A percentile compares a stretch with the other conserved stretches of the same genome.
Evolutionary conservation across 1,284 basidiomycete genomes (phyloP).

Genomic region (Apiotrichum akiyoshidainum): DNA sequence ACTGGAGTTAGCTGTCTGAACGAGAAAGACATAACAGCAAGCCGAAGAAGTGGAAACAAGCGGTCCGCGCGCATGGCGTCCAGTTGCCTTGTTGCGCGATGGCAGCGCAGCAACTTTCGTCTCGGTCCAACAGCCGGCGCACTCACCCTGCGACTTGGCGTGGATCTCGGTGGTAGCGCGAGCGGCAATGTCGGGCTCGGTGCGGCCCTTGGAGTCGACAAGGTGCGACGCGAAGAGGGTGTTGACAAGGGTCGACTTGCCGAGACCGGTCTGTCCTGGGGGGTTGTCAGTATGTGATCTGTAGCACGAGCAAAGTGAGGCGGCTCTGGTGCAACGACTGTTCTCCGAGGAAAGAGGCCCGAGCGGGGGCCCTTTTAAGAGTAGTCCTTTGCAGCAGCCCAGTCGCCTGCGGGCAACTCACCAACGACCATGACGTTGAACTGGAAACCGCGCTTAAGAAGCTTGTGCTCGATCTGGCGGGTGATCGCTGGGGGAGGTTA

Average conservation of each 20-base stretch:
- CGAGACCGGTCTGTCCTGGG: conserved; percentile 90
- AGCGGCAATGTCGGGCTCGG: conserved; percentile 79
- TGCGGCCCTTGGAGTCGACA: conserved; percentile 93
- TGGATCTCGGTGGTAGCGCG: conserved; percentile 96
- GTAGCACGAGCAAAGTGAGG: too few species aligned
- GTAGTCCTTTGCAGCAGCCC: neutral
- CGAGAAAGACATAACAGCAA: neutral
- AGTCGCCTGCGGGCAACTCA: conserved; percentile 52
- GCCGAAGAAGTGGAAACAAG: neutral
- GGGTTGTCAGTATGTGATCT: neutral
- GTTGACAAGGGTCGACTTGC: conserved; percentile 98
- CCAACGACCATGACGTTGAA: conserved; percentile 97
- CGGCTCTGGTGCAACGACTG: too few species aligned
- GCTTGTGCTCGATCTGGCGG: conserved; percentile 97
- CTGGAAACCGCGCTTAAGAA: conserved; percentile 97
- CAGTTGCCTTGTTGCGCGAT: too few species aligned
- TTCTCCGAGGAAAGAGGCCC: neutral
- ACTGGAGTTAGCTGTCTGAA: conserved; percentile 56
- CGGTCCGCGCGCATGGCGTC: neutral
- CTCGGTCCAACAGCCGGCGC: neutral
- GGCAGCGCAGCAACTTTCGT: neutral
- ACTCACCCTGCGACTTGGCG: conserved; percentile 86
- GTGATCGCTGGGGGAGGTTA: conserved; percentile 63
- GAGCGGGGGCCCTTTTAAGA: neutral
- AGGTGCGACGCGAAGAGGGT: conserved; percentile 98